Conservation (phyloP, 2,329 filamentous ascomycete genomes). For the Aspergillus ustus region DNA sequence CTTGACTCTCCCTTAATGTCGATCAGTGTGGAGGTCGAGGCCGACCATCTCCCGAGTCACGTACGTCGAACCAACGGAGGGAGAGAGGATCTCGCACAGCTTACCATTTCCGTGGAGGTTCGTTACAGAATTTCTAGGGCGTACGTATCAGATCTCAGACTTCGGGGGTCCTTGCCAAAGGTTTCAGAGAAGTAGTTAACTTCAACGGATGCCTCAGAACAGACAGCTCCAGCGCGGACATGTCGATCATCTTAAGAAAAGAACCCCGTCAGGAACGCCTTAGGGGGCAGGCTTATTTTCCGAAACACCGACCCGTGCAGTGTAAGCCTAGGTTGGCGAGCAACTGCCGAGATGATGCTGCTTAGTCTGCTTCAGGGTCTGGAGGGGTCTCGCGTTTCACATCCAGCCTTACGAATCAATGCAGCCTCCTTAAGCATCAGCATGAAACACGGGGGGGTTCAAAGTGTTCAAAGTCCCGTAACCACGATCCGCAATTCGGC, state of each 20-base stretch:
- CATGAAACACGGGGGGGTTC: too few relatives aligned
- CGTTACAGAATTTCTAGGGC: too few relatives aligned
- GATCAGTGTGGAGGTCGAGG: background rate
- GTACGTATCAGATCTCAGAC: too few relatives aligned
- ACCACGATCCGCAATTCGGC: background rate
- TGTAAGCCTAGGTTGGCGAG: background rate
- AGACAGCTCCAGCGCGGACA: background rate
- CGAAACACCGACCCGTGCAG: background rate
- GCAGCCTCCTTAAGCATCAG: background rate
- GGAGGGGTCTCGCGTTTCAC: background rate
- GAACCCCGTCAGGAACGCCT: too few relatives aligned
- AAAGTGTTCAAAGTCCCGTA: background rate
- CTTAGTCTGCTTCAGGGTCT: background rate
- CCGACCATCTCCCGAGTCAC: too few relatives aligned
- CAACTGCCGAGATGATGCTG: background rate
- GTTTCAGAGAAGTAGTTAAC: background rate
- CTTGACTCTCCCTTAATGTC: background rate
- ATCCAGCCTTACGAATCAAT: background rate
- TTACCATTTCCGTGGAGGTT: background rate
- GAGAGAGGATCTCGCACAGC: background rate
- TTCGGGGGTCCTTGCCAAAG: too few relatives aligned
- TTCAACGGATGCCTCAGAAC: background rate
- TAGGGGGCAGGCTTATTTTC: background rate
- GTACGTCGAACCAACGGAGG: too few relatives aligned
- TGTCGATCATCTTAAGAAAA: background rate